These are phyloP conservation scores for Diaporthe sp. DNA, from an alignment of 2,329 filamentous ascomycete species.

Conservation along the genomic window DNA sequence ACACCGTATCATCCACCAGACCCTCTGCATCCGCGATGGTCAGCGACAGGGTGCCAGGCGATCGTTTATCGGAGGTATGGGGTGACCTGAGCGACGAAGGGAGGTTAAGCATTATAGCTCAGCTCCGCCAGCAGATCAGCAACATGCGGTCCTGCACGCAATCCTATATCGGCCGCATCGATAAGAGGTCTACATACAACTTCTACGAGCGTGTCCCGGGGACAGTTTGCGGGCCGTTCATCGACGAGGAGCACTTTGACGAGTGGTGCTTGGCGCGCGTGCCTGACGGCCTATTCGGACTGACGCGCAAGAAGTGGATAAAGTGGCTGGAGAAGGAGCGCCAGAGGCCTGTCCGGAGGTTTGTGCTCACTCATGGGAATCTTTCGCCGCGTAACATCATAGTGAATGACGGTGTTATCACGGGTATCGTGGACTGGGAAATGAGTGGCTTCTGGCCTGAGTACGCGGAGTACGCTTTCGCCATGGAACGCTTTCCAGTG, in stretches of 20 bases:
- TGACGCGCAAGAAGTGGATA: constrained; percentile 4
- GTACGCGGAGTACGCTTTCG: constrained; percentile 39
- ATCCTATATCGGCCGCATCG: constrained; percentile 37
- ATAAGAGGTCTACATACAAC: background rate
- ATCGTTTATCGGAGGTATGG: constrained; percentile 33
- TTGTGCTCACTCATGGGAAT: constrained; percentile 28
- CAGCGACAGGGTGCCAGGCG: constrained; percentile 34
- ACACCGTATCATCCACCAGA: background rate
- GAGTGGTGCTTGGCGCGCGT: constrained; percentile 34
- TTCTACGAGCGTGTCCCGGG: background rate
- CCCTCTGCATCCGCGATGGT: constrained; percentile 13
- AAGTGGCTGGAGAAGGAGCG: constrained; percentile 24
- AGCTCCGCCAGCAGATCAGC: constrained; percentile 34
- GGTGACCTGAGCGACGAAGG: background rate
- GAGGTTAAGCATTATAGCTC: constrained; percentile 20
- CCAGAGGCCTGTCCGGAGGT: background rate
- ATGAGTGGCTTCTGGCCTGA: constrained; percentile 39
- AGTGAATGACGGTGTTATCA: constrained; percentile 24
- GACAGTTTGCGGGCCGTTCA: constrained; percentile 33
- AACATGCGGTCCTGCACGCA: constrained; percentile 37
- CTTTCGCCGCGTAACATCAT: constrained; percentile 36
- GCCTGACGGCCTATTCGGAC: background rate
- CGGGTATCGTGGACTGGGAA: constrained; percentile 39
- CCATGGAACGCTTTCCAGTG: constrained; percentile 18
- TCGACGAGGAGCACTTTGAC: constrained; percentile 35